Evolutionary conservation across 1,139 yeast genomes (phyloP), one percentile per base, ranked within the genome.

Genomic region (Yamadazyma sp.): DNA sequence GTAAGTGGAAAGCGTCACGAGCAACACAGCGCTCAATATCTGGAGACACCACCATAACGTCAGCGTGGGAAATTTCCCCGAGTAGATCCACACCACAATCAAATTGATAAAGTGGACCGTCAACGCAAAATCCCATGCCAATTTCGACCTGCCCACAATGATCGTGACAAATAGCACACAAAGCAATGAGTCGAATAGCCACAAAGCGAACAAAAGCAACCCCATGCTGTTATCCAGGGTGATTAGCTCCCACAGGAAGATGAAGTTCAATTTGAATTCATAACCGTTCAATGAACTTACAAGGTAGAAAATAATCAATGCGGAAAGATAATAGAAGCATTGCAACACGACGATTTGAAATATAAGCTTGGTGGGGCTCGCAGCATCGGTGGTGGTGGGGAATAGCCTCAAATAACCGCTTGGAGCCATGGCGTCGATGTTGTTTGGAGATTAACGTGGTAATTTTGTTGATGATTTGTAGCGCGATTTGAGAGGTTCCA

Each of bases 61-160:
- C 29, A 83, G 78, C 8, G 70, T 63, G 0, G 98, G 98, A 48
- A 91, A 76, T 31, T 72, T 67, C 1, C 82, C 77, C 5, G 85
- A 71, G 48, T 78, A 81, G 1, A 76, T 46, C 81, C 89, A 82
- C 0, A 81, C 87, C 5, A 87, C 81, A 3, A 82, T 41, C 29
- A 91, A 62, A 61, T 91, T 85, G 39, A 92, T 77, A 14, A 87
- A 81, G 60, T 92, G 97, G 12, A 92, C 72, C 0, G 98, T 91
- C 25, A 92, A 58, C 10, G 96, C 96, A 66, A 91, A 92, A 61
- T 92, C 98, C 86, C 96, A 85, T 0, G 97, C 98, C 42, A 92
- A 67, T 60, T 91, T 92, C 31, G 95, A 85, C 44, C 98, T 70
- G 0, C 98, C 97, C 14, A 92, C 96, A 17, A 91, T 82, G 4